These are phyloP conservation scores for Cercophora scortea DNA, from an alignment of 495 filamentous ascomycete genomes.

Conservation along the genomic window DNA sequence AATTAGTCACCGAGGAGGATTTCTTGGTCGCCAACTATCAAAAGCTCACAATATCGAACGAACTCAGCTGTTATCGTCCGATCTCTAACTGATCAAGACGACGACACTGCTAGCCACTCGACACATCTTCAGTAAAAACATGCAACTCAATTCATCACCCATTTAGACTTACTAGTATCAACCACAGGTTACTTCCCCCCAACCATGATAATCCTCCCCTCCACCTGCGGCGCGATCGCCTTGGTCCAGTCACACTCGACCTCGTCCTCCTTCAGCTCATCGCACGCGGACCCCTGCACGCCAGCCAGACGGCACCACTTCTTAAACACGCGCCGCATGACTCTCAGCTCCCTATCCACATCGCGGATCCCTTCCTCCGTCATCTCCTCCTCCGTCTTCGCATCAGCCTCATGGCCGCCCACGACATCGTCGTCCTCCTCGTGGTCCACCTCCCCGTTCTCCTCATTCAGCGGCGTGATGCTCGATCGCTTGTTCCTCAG, in stretches of 20 bases:
- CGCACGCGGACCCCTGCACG: constrained; percentile 38
- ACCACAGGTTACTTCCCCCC: no score
- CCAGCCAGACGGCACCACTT: constrained; percentile 72
- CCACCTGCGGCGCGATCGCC: constrained; percentile 65
- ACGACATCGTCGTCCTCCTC: constrained; percentile 30
- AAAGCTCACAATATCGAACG: no score
- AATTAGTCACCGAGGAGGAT: no score
- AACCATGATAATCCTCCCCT: constrained; percentile 58
- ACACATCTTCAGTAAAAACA: no score
- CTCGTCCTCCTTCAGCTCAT: constrained; percentile 44
- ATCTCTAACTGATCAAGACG: no score
- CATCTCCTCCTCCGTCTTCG: constrained; percentile 4
- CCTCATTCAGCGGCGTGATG: constrained; percentile 20
- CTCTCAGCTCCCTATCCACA: constrained; percentile 28
- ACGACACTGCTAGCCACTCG: no score
- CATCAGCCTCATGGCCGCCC: constrained; percentile 11
- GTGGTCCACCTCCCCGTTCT: constrained; percentile 11
- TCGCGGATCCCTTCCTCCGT: constrained; percentile 17
- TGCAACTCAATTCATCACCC: no score
- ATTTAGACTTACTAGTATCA: no score
- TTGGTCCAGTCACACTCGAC: constrained; percentile 69
- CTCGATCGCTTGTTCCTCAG: constrained; percentile 28
- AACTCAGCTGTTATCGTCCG: no score
- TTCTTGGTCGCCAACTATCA: no score
- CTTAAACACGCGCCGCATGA: constrained; percentile 53